Conservation (phyloP, 1,139 yeast species). For the Wickerhamomyces sp. region DNA sequence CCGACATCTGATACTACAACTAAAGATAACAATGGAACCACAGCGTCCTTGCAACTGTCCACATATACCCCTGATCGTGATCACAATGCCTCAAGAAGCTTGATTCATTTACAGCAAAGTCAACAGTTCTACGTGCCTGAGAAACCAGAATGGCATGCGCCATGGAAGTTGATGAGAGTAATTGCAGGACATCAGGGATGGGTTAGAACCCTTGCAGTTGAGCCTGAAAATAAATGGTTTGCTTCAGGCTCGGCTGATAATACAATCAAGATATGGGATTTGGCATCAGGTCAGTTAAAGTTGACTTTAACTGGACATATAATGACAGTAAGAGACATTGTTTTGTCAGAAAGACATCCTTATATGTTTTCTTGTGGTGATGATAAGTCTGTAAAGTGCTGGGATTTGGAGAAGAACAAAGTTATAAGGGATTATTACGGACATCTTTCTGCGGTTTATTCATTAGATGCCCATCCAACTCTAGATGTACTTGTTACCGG, state of each 20-base stretch:
- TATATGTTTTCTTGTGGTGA: conserved; percentile 91
- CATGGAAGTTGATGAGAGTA: conserved; percentile 71
- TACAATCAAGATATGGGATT: conserved; percentile 88
- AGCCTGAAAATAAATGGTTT: conserved; percentile 87
- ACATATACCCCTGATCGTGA: conserved; percentile 12
- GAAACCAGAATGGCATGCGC: conserved; percentile 46
- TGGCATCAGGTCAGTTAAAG: conserved; percentile 65
- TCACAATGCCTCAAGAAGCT: conserved; percentile 19
- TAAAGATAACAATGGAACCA: background rate
- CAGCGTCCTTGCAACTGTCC: conserved; percentile 8
- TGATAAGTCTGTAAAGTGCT: conserved; percentile 91
- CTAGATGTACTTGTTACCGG: conserved; percentile 84
- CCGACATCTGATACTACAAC: background rate
- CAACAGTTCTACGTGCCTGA: conserved; percentile 9
- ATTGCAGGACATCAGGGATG: conserved; percentile 91
- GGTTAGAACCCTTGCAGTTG: conserved; percentile 77
- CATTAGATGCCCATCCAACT: conserved; percentile 82
- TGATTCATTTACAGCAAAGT: conserved; percentile 22
- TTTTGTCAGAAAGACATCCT: conserved; percentile 71
- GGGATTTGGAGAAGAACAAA: conserved; percentile 89
- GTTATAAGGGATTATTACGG: conserved; percentile 89
- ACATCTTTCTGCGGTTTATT: conserved; percentile 84
- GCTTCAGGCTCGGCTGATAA: conserved; percentile 88
- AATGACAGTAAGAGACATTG: conserved; percentile 80
- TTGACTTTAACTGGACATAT: conserved; percentile 86